Conservation (phyloP, 2,329 filamentous ascomycete species). For the Colletotrichum horii region DNA sequence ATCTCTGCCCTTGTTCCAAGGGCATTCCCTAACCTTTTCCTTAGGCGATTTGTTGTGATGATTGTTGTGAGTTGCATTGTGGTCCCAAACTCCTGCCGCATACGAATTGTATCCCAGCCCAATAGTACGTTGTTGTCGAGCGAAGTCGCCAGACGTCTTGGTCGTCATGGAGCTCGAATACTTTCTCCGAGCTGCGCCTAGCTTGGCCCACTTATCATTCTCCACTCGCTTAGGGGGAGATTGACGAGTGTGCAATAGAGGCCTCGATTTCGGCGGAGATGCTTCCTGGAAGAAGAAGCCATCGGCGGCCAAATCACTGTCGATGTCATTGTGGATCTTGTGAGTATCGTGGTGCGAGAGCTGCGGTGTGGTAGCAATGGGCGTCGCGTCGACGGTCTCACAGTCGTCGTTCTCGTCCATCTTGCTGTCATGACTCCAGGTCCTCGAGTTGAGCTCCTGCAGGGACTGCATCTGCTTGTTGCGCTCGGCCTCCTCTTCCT, state of each 20-base stretch:
- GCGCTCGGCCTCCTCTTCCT: conserved; percentile 74
- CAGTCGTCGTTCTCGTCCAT: conserved; percentile 50
- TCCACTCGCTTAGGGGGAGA: conserved; percentile 68
- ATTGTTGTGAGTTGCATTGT: conserved; percentile 39
- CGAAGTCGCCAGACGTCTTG: conserved; percentile 53
- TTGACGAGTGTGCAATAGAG: conserved; percentile 46
- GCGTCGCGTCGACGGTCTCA: conserved; percentile 43
- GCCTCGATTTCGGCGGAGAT: conserved; percentile 36
- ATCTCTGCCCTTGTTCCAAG: conserved; percentile 64
- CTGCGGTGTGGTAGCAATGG: conserved; percentile 40
- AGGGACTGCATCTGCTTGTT: conserved; percentile 63
- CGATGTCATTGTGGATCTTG: conserved; percentile 50
- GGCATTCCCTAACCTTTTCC: conserved; percentile 58
- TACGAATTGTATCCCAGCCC: conserved; percentile 54
- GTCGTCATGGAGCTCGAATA: conserved; percentile 57
- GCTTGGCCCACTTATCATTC: conserved; percentile 86
- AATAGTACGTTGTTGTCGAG: conserved; percentile 53
- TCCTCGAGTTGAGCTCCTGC: conserved; percentile 74
- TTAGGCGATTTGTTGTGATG: conserved; percentile 45
- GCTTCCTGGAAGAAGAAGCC: conserved; percentile 78
- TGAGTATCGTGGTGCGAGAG: conserved; percentile 38
- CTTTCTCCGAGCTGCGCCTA: conserved; percentile 83
- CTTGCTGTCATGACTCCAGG: conserved; percentile 79
- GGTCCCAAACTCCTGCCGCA: conserved; percentile 54
- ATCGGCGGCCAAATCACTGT: conserved; percentile 70